These are phyloP conservation scores for Gymnopilus junonius DNA, from an alignment of 768 basidiomycete genomes.

Conservation along the genomic window DNA sequence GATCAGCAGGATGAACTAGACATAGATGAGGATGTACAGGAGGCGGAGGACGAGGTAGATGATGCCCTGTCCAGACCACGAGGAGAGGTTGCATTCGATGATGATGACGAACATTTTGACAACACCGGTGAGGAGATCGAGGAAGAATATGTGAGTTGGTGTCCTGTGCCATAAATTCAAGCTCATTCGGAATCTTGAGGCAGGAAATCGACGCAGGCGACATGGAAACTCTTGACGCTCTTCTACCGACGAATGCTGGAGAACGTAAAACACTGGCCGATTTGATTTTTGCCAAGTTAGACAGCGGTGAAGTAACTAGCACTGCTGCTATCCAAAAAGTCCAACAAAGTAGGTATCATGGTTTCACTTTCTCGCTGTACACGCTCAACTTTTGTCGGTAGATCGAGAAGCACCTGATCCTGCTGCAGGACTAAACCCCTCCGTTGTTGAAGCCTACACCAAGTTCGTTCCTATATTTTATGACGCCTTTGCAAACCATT, in stretches of 20 bases:
- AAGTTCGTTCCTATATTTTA: conserved; percentile 60
- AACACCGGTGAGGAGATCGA: conserved; percentile 60
- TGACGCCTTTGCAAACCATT: background rate
- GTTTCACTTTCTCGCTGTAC: background rate
- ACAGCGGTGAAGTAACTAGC: conserved; percentile 60
- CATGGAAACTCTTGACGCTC: conserved; percentile 80
- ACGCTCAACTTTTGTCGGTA: conserved; percentile 22
- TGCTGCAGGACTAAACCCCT: conserved; percentile 86
- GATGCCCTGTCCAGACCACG: conserved; percentile 37
- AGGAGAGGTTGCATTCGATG: conserved; percentile 38
- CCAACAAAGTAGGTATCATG: conserved; percentile 52
- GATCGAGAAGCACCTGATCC: conserved; percentile 71
- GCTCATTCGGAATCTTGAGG: conserved; percentile 13
- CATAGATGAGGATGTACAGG: conserved; percentile 56
- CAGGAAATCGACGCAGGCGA: conserved; percentile 93
- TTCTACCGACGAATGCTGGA: conserved; percentile 74
- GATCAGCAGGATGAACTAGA: conserved; percentile 93
- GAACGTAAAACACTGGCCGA: conserved; percentile 92
- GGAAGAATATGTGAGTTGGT: conserved; percentile 58
- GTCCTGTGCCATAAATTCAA: background rate
- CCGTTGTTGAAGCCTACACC: conserved; percentile 90
- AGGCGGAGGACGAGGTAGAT: conserved; percentile 49
- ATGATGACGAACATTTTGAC: conserved; percentile 59
- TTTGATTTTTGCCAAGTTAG: conserved; percentile 94
- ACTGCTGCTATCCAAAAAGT: conserved; percentile 63